Evolutionary conservation across 2,329 filamentous ascomycete species (phyloP), one percentile per base, ranked within the genome.

Genomic region (Coniochaeta sp.): DNA sequence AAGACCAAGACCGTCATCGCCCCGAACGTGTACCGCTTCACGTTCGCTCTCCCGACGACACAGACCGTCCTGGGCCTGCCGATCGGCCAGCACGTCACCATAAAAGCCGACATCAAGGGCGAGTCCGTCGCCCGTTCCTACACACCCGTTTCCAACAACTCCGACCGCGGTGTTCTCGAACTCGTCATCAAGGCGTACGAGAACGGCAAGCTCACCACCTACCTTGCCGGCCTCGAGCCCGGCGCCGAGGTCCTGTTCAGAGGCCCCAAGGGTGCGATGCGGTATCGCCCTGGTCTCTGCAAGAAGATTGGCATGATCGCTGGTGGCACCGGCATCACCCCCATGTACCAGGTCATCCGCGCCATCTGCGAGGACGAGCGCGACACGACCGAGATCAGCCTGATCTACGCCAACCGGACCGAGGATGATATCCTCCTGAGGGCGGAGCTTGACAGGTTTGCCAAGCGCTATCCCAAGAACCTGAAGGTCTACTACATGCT

Each of bases 101-200:
- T 85, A 61, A 76, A 76, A 59, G 79, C 79, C 2, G 70, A 68
- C 1, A 67, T 84, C 12, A 71, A 79, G 44, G 79, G 77, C 6
- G 70, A 79, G 61, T 65, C 70, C 0, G 75, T 85, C 9, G 70
- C 73, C 2, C 73, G 82, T 5, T 83, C 81, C 0, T 85, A 85
- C 65, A 85, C 82, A 0, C 82, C 80, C 19, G 70, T 77, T 1
- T 81, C 79, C 22, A 81, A 81, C 68, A 79, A 81, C 66, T 66
- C 68, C 1, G 79, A 83, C 65, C 73, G 70, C 0, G 82, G 82
- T 32, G 65, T 70, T 2, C 68, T 99, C 65, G 93, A 98, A 68
- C 86, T 99, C 62, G 75, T 99, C 58, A 84, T 99, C 71, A 99
- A 99, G 83, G 86, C 86, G 70, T 99, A 99, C 79, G 88, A 90